Evolutionary conservation across 2,329 filamentous ascomycete genomes (phyloP).

Genomic region (Chrysoporthe austroafricana): DNA sequence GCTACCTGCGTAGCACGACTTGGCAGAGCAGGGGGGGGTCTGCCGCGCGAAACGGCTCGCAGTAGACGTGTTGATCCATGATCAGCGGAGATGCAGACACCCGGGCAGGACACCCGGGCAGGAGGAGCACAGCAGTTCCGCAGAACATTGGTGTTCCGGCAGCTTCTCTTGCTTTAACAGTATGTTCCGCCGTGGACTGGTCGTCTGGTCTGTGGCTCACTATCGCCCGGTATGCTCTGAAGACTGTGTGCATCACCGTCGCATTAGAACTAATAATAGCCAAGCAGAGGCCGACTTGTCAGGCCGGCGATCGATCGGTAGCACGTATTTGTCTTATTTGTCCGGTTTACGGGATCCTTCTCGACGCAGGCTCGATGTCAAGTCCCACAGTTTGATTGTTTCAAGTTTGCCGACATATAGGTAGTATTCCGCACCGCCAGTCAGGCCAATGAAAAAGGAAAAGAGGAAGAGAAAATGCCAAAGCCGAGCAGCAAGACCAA

Average conservation of each 20-base stretch:
- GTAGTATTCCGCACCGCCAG: not conserved
- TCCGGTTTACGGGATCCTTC: conserved; percentile 18
- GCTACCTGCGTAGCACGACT: not conserved
- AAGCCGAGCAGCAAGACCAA: conserved; percentile 15
- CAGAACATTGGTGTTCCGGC: not conserved
- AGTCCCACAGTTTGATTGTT: conserved; percentile 20
- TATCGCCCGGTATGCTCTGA: not conserved
- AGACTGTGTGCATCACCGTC: not conserved
- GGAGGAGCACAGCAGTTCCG: not conserved
- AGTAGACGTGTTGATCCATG: not conserved
- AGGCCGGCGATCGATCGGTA: not conserved
- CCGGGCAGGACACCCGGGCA: not conserved
- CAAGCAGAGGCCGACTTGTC: not conserved
- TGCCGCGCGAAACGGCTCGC: not conserved
- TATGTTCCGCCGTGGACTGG: not conserved
- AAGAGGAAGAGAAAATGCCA: conserved; percentile 12
- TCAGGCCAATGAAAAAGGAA: conserved; percentile 15
- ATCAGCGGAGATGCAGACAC: not conserved
- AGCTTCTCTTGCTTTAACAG: not conserved
- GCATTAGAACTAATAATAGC: not conserved
- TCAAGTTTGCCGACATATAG: conserved; percentile 19
- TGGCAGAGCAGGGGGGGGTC: conserved; percentile 6
- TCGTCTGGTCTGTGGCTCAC: not conserved
- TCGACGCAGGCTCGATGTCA: conserved; percentile 5
- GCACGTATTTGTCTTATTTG: conserved; percentile 15